These are phyloP conservation scores for Ustulina deusta DNA, from an alignment of 2,329 filamentous ascomycete species.

Conservation along the genomic window DNA sequence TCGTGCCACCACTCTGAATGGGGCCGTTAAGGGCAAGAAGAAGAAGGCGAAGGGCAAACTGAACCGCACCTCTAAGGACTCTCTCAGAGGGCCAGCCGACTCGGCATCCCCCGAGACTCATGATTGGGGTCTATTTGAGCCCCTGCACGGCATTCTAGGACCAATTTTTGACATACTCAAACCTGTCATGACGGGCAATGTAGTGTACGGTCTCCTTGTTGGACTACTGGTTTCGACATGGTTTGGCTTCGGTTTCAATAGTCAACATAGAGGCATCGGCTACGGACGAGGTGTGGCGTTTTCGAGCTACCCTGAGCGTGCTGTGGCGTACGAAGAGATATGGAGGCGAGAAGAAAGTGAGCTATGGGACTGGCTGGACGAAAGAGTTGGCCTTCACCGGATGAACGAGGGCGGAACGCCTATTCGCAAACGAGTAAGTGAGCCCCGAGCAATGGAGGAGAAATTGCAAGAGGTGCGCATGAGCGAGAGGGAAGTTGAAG, in stretches of 20 bases:
- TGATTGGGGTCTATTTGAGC: slow-evolving; percentile 86
- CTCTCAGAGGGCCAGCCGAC: slow-evolving; percentile 53
- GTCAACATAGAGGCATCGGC: slow-evolving; percentile 53
- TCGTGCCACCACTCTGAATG: slow-evolving; percentile 61
- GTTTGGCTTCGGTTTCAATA: slow-evolving; percentile 71
- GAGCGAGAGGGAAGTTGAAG: slow-evolving; percentile 78
- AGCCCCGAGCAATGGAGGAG: slow-evolving; percentile 70
- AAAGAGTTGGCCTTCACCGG: slow-evolving; percentile 79
- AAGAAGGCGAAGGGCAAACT: slow-evolving; percentile 68
- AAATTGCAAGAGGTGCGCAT: slow-evolving; percentile 70
- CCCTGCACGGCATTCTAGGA: slow-evolving; percentile 75
- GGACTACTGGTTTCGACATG: slow-evolving; percentile 80
- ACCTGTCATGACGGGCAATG: slow-evolving; percentile 79
- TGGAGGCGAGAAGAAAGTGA: slow-evolving; percentile 90
- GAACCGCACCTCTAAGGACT: slow-evolving; percentile 59
- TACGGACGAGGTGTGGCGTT: slow-evolving; percentile 57
- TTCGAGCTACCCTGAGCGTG: slow-evolving; percentile 69
- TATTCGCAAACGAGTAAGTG: slow-evolving; percentile 62
- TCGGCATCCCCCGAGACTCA: slow-evolving; percentile 58
- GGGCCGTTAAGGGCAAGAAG: slow-evolving; percentile 68
- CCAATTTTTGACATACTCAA: slow-evolving; percentile 77
- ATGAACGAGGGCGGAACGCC: slow-evolving; percentile 57
- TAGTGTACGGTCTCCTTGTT: slow-evolving; percentile 80
- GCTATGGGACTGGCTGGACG: slow-evolving; percentile 93
- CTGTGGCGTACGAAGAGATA: slow-evolving; percentile 91